Conservation (phyloP, 768 basidiomycete genomes). For the Boletus pseudo-olivaceus region DNA sequence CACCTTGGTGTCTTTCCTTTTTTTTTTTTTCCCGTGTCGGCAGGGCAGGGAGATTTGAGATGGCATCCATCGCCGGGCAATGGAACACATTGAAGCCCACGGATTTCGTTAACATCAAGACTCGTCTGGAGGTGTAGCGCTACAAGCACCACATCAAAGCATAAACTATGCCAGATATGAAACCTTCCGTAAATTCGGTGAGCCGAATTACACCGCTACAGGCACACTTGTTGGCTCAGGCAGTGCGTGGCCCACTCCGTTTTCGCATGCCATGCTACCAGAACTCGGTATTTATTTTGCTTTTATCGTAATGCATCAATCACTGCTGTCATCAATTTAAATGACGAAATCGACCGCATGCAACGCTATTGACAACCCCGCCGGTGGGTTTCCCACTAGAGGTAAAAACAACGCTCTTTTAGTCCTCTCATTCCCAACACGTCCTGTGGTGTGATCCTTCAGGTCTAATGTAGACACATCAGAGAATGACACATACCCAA, state of each 20-base stretch:
- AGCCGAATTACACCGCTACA: constrained; percentile 1
- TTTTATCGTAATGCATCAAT: constrained; percentile 17
- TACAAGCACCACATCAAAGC: constrained; percentile 2
- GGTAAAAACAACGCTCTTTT: constrained; percentile 79
- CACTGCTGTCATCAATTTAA: neutral
- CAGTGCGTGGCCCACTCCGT: neutral
- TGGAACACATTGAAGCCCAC: constrained; percentile 49
- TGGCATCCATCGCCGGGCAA: constrained; percentile 43
- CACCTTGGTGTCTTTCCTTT: neutral
- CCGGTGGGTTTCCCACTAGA: constrained; percentile 36
- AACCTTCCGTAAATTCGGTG: constrained; percentile 10
- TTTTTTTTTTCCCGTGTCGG: constrained; percentile 1
- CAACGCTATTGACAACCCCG: neutral
- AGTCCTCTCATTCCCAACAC: constrained; percentile 75
- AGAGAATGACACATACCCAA: constrained; percentile 58
- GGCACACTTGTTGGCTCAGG: neutral
- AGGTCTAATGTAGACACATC: neutral
- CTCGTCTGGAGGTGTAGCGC: constrained; percentile 43
- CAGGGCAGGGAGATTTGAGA: constrained; percentile 57
- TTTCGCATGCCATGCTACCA: constrained; percentile 9
- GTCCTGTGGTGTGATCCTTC: constrained; percentile 45
- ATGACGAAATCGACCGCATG: neutral
- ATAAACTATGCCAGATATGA: constrained; percentile 21
- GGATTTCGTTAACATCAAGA: constrained; percentile 55
- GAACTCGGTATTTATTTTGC: neutral